Evolutionary conservation across 1,284 basidiomycete species (phyloP).

Genomic region (Tranzscheliella williamsii): DNA sequence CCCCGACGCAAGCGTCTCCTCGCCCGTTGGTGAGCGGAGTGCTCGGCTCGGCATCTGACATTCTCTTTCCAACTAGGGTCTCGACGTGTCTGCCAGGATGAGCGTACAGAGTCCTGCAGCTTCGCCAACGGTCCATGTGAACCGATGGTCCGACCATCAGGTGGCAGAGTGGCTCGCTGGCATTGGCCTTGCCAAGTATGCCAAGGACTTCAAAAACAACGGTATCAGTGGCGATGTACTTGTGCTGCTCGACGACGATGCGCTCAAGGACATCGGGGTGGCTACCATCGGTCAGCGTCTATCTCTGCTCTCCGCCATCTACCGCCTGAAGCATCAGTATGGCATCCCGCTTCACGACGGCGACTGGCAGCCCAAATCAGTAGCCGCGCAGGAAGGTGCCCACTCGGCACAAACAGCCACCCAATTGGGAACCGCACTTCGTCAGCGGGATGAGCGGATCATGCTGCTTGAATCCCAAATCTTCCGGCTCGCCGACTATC

Average conservation of each 20-base stretch:
- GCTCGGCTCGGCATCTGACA: background rate
- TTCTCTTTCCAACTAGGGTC: no score
- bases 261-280: conserved; percentile 55
- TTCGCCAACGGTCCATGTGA: conserved; percentile 42
- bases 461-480: conserved; percentile 53
- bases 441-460: conserved; percentile 55
- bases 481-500: conserved; percentile 41
- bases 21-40: no score
- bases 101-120: conserved; percentile 21
- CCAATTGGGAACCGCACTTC: conserved; percentile 22
- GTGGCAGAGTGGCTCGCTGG: conserved; percentile 49
- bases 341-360: conserved; percentile 55
- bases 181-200: conserved; percentile 39
- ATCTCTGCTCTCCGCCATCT: conserved; percentile 50
- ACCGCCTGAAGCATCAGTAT: conserved; percentile 48
- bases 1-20: no score
- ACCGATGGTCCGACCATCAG: conserved; percentile 43
- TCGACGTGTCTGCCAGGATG: no score
- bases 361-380: conserved; percentile 49
- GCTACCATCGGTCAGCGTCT: conserved; percentile 54
- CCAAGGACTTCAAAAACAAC: conserved; percentile 36
- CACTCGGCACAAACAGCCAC: conserved; percentile 9
- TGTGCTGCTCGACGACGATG: conserved; percentile 54
- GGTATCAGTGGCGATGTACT: conserved; percentile 59
- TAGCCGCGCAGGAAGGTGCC: conserved; percentile 25